Evolutionary conservation across 1,284 basidiomycete genomes (phyloP), one percentile per base, ranked within the genome.

Genomic region (Rhodotorula sp.): DNA sequence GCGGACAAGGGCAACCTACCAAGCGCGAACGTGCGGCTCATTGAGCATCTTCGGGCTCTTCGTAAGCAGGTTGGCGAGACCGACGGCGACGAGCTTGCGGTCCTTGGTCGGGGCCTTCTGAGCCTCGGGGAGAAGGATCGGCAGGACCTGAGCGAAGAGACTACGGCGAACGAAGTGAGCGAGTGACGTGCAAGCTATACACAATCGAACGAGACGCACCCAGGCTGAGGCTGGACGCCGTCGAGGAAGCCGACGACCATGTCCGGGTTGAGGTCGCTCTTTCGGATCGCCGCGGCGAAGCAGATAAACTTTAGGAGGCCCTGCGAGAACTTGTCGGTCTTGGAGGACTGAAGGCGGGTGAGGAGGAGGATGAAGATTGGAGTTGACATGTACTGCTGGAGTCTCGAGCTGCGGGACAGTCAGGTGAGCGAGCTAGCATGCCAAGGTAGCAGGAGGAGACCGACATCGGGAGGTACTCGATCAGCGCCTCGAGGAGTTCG

Each of bases 241-340:
- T 99, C 93, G 48, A 98, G 82, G 6, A 86, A 85, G 32, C 83
- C 82, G 66, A 96, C 87, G 52, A 94, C 81, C 74, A 87, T 89
- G 77, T 96, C 91, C 0, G 94, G 89, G 0, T 84, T 84, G 36
- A 91, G 81, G 2, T 89, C 90, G 2, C 88, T 85, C 32, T 87
- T 86, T 64, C 90, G 84, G 73, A 96, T 81, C 11, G 91, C 91
- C 79, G 90, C 86, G 24, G 86, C 82, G 79, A 87, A 90, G 47
- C 89, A 82, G 66, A 95, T 80, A 81, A 96, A 94, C 76, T 87
- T 85, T 17, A 90, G 86, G 77, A 97, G 90, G 59, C 88, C 85
- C 78, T 94, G 91, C 15, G 89, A 88, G 80, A 90, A 96, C 79
- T 88, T 90, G 71, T 94, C 89, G 46, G 94, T 96, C 80, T 94